Percentiles rank a stretch among this genome's conserved stretches.
These are phyloP conservation scores for Penicillium decumbens DNA, from an alignment of 2,329 filamentous ascomycete genomes.

Conservation along the genomic window DNA sequence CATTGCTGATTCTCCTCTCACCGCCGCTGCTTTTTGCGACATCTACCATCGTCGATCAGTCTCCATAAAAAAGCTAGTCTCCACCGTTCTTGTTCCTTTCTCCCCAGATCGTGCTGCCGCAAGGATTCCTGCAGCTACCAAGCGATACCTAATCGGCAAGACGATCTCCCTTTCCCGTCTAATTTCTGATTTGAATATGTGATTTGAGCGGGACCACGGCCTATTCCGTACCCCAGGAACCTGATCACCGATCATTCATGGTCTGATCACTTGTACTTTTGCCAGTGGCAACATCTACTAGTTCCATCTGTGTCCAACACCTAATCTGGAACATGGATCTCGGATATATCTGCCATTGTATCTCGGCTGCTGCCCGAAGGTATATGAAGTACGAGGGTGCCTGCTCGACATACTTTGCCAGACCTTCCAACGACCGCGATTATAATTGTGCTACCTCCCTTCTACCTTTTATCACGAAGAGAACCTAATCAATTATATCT, in stretches of 20 bases:
- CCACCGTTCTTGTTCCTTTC: slow-evolving; percentile 11
- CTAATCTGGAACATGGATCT: slow-evolving; percentile 9
- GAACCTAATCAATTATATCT: neutral
- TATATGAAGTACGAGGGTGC: slow-evolving; percentile 20
- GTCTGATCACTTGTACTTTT: slow-evolving; percentile 20
- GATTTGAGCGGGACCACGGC: slow-evolving; percentile 5
- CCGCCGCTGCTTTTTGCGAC: neutral
- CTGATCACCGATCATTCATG: slow-evolving; percentile 14
- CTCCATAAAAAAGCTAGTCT: neutral
- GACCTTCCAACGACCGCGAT: neutral
- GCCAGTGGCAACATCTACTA: slow-evolving; percentile 17
- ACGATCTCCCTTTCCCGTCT: slow-evolving; percentile 10
- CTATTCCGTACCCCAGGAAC: slow-evolving; percentile 13
- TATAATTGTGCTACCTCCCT: neutral
- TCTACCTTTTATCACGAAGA: neutral
- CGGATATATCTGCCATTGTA: slow-evolving; percentile 3
- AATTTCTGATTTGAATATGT: slow-evolving; percentile 6
- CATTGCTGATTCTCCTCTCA: neutral
- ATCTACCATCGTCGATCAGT: slow-evolving; percentile 2
- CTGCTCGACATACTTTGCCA: slow-evolving; percentile 1
- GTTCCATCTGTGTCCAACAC: slow-evolving; percentile 4
- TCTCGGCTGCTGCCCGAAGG: slow-evolving; percentile 8
- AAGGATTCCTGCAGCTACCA: slow-evolving; percentile 18
- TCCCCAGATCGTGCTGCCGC: slow-evolving; percentile 20
- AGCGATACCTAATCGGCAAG: slow-evolving; percentile 8